Conservation (phyloP, 1,284 basidiomycete genomes). For the Heterobasidion irregulare region DNA sequence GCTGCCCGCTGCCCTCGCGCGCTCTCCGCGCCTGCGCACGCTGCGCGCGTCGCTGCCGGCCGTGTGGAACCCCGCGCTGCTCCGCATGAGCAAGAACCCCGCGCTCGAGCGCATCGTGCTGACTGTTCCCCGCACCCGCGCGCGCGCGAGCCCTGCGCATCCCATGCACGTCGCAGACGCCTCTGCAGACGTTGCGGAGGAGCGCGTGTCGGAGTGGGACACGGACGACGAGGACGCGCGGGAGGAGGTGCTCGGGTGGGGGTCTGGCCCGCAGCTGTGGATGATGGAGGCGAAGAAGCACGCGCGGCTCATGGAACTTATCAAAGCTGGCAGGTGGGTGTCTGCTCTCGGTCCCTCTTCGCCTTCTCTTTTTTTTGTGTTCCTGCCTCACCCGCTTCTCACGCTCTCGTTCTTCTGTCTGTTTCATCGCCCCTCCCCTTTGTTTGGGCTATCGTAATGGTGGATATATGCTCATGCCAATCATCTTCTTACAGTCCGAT, state of each 20-base stretch:
- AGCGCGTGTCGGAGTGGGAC: neutral
- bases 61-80: conserved; percentile 1
- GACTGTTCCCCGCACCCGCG: neutral
- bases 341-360: no score
- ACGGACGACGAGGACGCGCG: neutral
- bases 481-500: no score
- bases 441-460: no score
- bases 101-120: neutral
- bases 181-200: neutral
- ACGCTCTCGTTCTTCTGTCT: no score
- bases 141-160: neutral
- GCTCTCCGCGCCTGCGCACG: neutral
- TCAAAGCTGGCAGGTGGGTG: neutral
- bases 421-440: no score
- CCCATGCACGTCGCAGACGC: neutral
- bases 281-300: neutral
- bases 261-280: neutral
- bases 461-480: no score
- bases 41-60: neutral
- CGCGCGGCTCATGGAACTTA: neutral
- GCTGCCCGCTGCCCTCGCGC: neutral
- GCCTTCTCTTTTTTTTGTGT: no score
- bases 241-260: neutral
- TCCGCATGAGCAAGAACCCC: neutral
- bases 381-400: no score